phyloP scores from a whole-genome alignment of 768 basidiomycete species.

The Tricholomella constricta region DNA sequence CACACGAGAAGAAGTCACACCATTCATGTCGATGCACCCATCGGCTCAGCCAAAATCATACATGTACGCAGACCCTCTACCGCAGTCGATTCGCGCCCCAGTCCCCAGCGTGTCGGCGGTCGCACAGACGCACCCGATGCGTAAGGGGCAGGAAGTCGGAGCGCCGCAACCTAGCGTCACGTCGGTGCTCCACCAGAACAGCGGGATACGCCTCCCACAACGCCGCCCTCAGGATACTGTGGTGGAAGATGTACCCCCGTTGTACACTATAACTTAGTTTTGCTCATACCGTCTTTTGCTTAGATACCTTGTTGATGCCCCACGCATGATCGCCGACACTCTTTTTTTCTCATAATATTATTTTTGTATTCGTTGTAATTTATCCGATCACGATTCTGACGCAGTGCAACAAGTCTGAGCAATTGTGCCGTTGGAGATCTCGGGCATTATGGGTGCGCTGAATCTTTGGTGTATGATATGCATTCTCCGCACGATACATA shows the following conservation, averaged over 20 bases:
- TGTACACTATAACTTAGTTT: background rate
- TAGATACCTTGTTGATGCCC: too few species aligned
- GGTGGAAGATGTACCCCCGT: background rate
- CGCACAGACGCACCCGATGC: background rate
- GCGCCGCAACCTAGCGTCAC: background rate
- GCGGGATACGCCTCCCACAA: conserved; percentile 4
- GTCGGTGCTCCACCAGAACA: conserved; percentile 7
- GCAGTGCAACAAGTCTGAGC: too few species aligned
- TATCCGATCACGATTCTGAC: too few species aligned
- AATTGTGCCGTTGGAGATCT: too few species aligned
- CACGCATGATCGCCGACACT: too few species aligned
- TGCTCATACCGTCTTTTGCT: too few species aligned
- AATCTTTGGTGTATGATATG: too few species aligned
- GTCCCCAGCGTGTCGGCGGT: background rate
- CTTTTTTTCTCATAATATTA: too few species aligned
- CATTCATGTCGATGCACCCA: conserved; percentile 2
- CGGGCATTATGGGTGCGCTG: too few species aligned
- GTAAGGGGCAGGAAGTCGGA: background rate
- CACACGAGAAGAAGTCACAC: background rate
- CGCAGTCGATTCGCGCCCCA: background rate
- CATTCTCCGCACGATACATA: too few species aligned
- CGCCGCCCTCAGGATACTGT: background rate
- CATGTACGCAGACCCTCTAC: too few species aligned
- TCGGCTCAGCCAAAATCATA: background rate
- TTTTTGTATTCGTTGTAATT: too few species aligned